Evolutionary conservation across 2,329 filamentous ascomycete species (phyloP).

Genomic region (Periconia sp.): DNA sequence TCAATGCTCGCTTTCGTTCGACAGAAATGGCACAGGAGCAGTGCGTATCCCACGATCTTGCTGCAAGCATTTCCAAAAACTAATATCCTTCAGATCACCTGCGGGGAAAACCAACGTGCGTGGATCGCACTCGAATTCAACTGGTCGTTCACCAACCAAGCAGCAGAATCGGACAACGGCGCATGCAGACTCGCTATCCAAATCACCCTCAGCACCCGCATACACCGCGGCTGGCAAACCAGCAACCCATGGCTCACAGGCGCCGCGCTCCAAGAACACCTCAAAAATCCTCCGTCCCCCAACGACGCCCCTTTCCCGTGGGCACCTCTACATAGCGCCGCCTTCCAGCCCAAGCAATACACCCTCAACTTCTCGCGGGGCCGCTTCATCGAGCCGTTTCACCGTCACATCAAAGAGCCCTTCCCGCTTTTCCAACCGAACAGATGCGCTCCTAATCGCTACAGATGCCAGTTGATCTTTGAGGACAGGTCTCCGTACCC

Average conservation of each 20-base stretch:
- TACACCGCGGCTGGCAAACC: background rate
- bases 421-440: slow-evolving; percentile 5
- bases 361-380: slow-evolving; percentile 8
- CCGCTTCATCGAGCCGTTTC: slow-evolving; percentile 11
- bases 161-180: background rate
- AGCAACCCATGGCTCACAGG: background rate
- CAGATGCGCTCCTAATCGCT: slow-evolving; percentile 5
- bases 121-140: background rate
- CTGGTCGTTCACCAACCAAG: slow-evolving; percentile 3
- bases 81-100: too few species aligned
- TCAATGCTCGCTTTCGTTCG: slow-evolving; percentile 1
- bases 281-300: slow-evolving; percentile 5
- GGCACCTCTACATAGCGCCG: slow-evolving; percentile 6
- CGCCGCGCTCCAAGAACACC: slow-evolving; percentile 5
- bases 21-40: slow-evolving; percentile 6
- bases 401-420: slow-evolving; percentile 1
- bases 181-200: background rate
- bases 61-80: too few species aligned
- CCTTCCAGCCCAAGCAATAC: slow-evolving; percentile 11
- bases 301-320: slow-evolving; percentile 11
- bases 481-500: slow-evolving; percentile 9
- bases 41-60: background rate
- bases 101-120: too few species aligned
- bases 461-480: slow-evolving; percentile 3
- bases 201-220: slow-evolving; percentile 3